These are phyloP conservation scores for Garcia nutans DNA, from an alignment of 345 rosid species.

Conservation along the genomic window DNA sequence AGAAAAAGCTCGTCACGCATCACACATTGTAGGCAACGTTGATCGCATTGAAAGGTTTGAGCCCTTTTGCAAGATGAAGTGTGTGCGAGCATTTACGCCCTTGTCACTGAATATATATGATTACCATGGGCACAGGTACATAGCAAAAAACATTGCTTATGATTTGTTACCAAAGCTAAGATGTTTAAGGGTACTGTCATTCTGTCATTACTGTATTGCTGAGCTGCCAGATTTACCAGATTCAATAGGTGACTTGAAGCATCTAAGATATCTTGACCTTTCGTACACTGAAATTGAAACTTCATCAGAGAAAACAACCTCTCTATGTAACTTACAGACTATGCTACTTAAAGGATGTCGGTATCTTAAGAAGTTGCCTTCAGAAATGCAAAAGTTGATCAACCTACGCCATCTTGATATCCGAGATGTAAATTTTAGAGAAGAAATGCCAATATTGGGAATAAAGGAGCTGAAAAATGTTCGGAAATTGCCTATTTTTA, in stretches of 20 bases:
- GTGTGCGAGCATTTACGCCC: not conserved
- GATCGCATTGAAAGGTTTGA: not conserved
- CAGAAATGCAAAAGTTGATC: slow-evolving; percentile 30
- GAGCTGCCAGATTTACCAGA: not conserved
- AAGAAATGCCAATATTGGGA: slow-evolving; percentile 37
- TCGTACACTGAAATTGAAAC: not conserved
- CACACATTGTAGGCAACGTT: not conserved
- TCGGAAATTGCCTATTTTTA: slow-evolving; percentile 32
- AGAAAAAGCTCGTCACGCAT: not conserved
- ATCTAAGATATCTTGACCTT: not conserved
- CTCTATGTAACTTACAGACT: slow-evolving; percentile 21
- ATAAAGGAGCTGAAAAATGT: slow-evolving; percentile 28
- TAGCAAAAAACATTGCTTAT: not conserved
- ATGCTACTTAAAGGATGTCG: slow-evolving; percentile 25
- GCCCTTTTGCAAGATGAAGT: not conserved
- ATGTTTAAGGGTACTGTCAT: not conserved
- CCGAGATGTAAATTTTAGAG: slow-evolving; percentile 13
- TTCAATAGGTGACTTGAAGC: slow-evolving; percentile 7
- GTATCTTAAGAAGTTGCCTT: slow-evolving; percentile 30
- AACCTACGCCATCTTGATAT: slow-evolving; percentile 36
- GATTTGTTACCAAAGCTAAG: not conserved
- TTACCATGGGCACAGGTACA: not conserved
- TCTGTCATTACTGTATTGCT: not conserved
- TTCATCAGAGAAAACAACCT: not conserved
- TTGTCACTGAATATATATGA: not conserved